Percentiles rank a stretch among this genome's conserved stretches.
These are phyloP conservation scores for Myrmaecium sp. DNA, from an alignment of 2,329 filamentous ascomycete species.

Conservation along the genomic window DNA sequence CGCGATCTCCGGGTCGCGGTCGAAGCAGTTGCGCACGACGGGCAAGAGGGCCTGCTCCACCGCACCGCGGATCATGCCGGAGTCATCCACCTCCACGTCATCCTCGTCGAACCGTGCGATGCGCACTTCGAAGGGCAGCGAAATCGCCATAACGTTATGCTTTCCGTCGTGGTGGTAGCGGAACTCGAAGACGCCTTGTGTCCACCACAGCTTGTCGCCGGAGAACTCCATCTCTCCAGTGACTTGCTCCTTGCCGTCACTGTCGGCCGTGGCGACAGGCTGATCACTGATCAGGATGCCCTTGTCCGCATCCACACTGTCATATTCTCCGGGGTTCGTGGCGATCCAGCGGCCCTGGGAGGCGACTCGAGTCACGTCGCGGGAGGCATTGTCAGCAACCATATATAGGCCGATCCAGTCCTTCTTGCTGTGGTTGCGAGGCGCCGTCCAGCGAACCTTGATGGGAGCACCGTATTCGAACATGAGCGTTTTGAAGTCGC, in stretches of 20 bases:
- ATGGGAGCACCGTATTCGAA: slow-evolving; percentile 87
- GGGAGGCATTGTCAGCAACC: slow-evolving; percentile 81
- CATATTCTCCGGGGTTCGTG: slow-evolving; percentile 59
- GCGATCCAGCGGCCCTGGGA: slow-evolving; percentile 83
- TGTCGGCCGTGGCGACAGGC: slow-evolving; percentile 31
- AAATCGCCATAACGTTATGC: slow-evolving; percentile 88
- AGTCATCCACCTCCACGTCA: slow-evolving; percentile 38
- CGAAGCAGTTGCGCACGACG: slow-evolving; percentile 79
- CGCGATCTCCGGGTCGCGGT: slow-evolving; percentile 79
- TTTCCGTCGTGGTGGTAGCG: slow-evolving; percentile 88
- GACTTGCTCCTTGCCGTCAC: slow-evolving; percentile 41
- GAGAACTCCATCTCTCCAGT: slow-evolving; percentile 73
- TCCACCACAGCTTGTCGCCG: slow-evolving; percentile 96
- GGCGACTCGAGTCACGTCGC: slow-evolving; percentile 67
- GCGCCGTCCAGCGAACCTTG: slow-evolving; percentile 78
- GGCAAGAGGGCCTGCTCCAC: slow-evolving; percentile 67
- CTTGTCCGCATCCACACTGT: slow-evolving; percentile 55
- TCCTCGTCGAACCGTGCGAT: slow-evolving; percentile 71
- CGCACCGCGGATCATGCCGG: slow-evolving; percentile 44
- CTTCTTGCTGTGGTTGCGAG: slow-evolving; percentile 68
- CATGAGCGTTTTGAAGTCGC: slow-evolving; percentile 53
- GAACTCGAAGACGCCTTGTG: slow-evolving; percentile 88
- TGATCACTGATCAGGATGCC: slow-evolving; percentile 59
- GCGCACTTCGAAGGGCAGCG: slow-evolving; percentile 78
- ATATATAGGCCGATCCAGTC: slow-evolving; percentile 97